Conservation (phyloP, 169 alveolate genomes). For the Plasmodium vinckei region DNA sequence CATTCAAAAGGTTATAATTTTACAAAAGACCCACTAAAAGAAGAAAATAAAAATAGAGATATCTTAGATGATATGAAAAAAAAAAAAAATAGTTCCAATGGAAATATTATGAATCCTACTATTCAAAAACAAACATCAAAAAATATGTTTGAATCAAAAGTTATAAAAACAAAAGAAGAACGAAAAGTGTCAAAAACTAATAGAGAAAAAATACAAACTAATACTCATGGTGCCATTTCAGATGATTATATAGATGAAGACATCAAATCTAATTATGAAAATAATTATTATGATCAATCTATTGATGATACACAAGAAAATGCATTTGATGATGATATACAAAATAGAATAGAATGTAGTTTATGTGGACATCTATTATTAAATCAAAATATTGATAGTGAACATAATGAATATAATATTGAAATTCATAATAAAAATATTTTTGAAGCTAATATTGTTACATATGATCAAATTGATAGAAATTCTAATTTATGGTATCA, state of each 20-base stretch:
- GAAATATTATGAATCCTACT: background rate
- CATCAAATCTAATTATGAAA: conserved; percentile 18
- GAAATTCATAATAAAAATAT: conserved; percentile 78
- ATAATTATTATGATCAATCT: conserved; percentile 18
- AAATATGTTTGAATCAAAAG: background rate
- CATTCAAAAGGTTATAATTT: conserved; percentile 6
- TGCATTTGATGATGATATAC: conserved; percentile 57
- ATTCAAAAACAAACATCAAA: conserved; percentile 1
- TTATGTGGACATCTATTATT: conserved; percentile 89
- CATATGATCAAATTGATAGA: conserved; percentile 86
- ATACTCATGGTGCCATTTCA: background rate
- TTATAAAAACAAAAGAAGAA: background rate
- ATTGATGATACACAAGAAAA: conserved; percentile 43
- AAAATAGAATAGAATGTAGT: conserved; percentile 76
- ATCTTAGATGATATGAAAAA: background rate
- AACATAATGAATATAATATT: conserved; percentile 42
- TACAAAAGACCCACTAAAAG: background rate
- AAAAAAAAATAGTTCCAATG: background rate
- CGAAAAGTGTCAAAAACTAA: background rate
- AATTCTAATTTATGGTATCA: conserved; percentile 92
- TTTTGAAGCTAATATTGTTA: conserved; percentile 84
- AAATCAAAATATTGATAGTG: conserved; percentile 78
- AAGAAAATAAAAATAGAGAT: background rate
- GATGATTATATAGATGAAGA: conserved; percentile 14
- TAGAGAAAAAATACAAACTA: background rate